phyloP scores from a whole-genome alignment of 139 green algal genomes.

The Monoraphidium neglectum region DNA sequence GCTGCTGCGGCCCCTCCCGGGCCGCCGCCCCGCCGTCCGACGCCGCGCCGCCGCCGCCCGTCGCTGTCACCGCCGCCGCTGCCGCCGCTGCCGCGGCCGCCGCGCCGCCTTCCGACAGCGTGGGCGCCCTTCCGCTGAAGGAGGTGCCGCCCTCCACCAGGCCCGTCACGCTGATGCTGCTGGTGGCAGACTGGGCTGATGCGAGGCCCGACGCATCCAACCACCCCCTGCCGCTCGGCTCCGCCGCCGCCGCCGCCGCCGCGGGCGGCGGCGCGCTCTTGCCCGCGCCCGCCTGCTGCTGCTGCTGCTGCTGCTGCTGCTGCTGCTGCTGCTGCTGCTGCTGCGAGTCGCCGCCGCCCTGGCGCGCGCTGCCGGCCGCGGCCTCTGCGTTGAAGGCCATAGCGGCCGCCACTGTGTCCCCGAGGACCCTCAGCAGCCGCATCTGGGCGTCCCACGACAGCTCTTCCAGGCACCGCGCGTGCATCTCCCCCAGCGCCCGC shows the following conservation, averaged over 20 bases:
- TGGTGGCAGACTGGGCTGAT: conserved; percentile 12
- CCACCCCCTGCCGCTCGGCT: no score
- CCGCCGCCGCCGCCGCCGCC: no score
- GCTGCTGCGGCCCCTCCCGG: background rate
- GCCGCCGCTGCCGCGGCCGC: background rate
- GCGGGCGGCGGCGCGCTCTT: background rate
- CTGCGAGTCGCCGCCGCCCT: background rate
- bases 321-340: conserved; percentile 21
- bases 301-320: conserved; percentile 3
- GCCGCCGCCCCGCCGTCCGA: no score
- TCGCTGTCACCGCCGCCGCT: background rate
- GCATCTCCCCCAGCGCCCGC: conserved; percentile 15
- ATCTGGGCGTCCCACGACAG: conserved; percentile 24
- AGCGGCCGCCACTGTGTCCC: conserved; percentile 12
- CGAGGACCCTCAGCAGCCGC: conserved; percentile 20
- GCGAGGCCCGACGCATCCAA: background rate
- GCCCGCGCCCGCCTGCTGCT: background rate
- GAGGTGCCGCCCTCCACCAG: conserved; percentile 10
- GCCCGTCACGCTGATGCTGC: conserved; percentile 13
- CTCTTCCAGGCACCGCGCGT: background rate
- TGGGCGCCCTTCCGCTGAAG: background rate
- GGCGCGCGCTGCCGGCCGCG: background rate
- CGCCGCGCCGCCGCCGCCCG: no score
- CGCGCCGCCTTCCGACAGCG: background rate
- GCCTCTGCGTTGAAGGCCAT: conserved; percentile 21